Conservation (phyloP, 2,329 filamentous ascomycete genomes). For the Trichoderma brevicompactum region DNA sequence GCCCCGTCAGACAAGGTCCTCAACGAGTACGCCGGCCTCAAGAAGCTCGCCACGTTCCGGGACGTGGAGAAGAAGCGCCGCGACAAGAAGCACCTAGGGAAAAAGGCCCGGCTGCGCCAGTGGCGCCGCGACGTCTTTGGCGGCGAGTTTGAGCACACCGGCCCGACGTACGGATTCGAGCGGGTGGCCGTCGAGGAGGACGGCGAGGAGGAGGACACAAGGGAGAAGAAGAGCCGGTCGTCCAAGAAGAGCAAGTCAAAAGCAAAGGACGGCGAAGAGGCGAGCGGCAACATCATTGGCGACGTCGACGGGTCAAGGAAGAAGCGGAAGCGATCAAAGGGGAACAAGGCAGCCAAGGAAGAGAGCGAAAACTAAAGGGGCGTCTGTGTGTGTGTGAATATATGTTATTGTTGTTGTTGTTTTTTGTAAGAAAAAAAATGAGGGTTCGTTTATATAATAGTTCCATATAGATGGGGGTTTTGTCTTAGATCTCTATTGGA, state of each 20-base stretch:
- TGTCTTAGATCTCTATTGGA: too few relatives aligned
- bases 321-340: constrained; percentile 58
- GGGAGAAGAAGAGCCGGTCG: constrained; percentile 28
- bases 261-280: constrained; percentile 33
- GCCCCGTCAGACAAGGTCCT: constrained; percentile 84
- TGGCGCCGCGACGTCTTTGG: constrained; percentile 75
- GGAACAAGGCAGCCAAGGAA: constrained; percentile 40
- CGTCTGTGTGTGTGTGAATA: background rate
- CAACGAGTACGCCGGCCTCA: constrained; percentile 89
- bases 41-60: constrained; percentile 90
- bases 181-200: constrained; percentile 39
- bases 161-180: constrained; percentile 63
- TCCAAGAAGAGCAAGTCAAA: constrained; percentile 15
- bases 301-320: constrained; percentile 42
- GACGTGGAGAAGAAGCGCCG: constrained; percentile 86
- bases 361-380: constrained; percentile 6
- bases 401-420: background rate
- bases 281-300: constrained; percentile 38
- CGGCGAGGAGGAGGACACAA: constrained; percentile 26
- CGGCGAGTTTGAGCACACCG: constrained; percentile 58
- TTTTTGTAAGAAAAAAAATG: too few relatives aligned
- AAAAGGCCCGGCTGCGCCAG: constrained; percentile 87
- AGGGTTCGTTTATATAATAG: background rate
- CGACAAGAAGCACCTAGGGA: constrained; percentile 85
- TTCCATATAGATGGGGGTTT: too few relatives aligned